Evolutionary conservation across 345 rosid genomes (phyloP), one percentile per base, ranked within the genome.

Genomic region (Ceriops tagal): DNA sequence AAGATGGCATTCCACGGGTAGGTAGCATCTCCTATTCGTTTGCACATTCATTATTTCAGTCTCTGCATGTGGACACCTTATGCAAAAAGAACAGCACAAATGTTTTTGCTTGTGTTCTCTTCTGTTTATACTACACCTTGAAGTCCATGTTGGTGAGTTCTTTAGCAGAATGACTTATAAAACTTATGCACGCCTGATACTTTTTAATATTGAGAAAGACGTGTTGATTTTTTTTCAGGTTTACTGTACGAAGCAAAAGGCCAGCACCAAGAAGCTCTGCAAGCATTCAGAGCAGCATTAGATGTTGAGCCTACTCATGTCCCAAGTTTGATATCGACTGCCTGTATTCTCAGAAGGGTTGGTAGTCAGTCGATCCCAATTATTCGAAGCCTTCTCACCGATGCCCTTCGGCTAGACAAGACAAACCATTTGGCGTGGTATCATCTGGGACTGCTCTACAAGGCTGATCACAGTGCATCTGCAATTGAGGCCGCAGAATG

Each of bases 341-440:
- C 96, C 87, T 24, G 84, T 72, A 67, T 87, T 28, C 76, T 89
- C 8, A 77, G 75, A 73, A 82, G 69, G 71, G 73, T 80, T 0
- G 86, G 86, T 3, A 47, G 69, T 55, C 71, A 66, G 66, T 73
- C 89, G 7, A 72, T 72, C 65, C 79, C 82, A 3, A 80, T 80
- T 20, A 64, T 77, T 30, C 85, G 89, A 82, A 87, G 90, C 81
- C 81, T 84, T 71, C 69, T 91, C 69, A 86, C 86, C 74, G 90
- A 82, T 32, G 97, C 97, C 62, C 79, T 87, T 16, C 68, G 78
- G 65, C 72, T 83, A 3, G 96, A 91, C 74, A 80, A 83, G 73
- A 72, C 80, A 79, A 91, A 87, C 64, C 76, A 80, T n/a, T 73
- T 75, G 10, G 91, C 96, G 47, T 91, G 97, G 97, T 83, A 85